Evolutionary conservation across 208 protist species (phyloP).

Genomic region (Crithidia mellificae): DNA sequence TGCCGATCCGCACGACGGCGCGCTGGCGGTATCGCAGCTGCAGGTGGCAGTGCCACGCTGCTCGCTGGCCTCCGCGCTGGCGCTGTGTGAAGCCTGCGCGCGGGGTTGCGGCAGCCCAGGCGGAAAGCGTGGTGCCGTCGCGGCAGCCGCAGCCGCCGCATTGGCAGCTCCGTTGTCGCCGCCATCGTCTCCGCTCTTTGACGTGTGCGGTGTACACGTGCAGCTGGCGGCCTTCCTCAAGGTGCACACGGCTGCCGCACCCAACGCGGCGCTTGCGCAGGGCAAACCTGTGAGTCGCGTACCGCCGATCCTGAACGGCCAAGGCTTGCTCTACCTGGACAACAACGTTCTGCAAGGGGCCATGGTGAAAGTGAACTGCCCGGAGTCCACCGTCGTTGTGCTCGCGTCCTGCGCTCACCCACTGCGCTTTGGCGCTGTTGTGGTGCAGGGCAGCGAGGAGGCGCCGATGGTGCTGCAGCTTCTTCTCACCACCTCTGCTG

Average conservation of each 20-base stretch:
- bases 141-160: too few relatives aligned
- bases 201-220: constrained; percentile 14
- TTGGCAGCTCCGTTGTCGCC: background rate
- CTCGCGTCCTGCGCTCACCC: constrained; percentile 17
- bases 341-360: constrained; percentile 27
- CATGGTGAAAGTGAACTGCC: constrained; percentile 16
- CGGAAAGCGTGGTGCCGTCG: too few relatives aligned
- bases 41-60: constrained; percentile 10
- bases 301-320: constrained; percentile 6
- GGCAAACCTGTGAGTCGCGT: background rate
- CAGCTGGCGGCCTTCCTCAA: constrained; percentile 13
- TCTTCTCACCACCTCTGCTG: background rate
- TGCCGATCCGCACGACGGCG: background rate
- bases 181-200: background rate
- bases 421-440: constrained; percentile 12
- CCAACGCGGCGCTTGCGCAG: background rate
- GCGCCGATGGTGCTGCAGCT: constrained; percentile 20
- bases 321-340: constrained; percentile 19
- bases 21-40: constrained; percentile 14
- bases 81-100: constrained; percentile 15
- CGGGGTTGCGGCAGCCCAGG: background rate
- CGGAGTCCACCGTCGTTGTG: background rate
- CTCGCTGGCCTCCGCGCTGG: constrained; percentile 8
- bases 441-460: constrained; percentile 16
- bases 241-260: background rate